Conservation (phyloP, 345 rosid species). For the Eucalyptus polyanthemos region DNA sequence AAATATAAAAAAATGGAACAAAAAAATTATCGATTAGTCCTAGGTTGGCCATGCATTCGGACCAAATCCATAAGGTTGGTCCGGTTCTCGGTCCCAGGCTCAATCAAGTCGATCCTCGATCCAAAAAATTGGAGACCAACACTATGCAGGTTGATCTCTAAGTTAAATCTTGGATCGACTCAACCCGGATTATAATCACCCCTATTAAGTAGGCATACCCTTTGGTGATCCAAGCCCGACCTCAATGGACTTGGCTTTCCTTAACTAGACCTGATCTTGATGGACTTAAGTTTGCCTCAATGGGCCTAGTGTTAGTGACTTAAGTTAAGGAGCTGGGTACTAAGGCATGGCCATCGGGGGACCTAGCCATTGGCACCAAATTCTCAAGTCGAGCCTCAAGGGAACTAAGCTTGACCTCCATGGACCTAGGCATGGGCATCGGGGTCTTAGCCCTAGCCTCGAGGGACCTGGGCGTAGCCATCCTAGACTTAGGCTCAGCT, state of each 20-base stretch:
- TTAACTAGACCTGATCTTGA: not conserved
- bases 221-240: not conserved
- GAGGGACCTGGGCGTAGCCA: accelerated
- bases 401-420: not conserved
- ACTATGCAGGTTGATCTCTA: too few relatives aligned
- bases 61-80: too few relatives aligned
- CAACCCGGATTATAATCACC: accelerated
- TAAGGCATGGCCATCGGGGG: not conserved
- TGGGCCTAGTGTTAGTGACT: not conserved
- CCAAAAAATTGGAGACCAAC: too few relatives aligned
- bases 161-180: accelerated
- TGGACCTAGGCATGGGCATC: not conserved
- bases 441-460: accelerated
- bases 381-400: not conserved
- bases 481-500: not conserved
- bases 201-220: too few relatives aligned
- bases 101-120: accelerated
- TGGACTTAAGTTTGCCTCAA: not conserved
- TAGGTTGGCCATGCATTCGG: accelerated
- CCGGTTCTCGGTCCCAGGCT: accelerated
- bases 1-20: too few relatives aligned
- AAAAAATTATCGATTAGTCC: too few relatives aligned
- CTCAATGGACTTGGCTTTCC: not conserved
- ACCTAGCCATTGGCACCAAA: not conserved
- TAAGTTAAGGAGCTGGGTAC: not conserved